These are phyloP conservation scores for Lolium multiflorum DNA, from an alignment of 176 grass and related monocot genomes.

Conservation along the genomic window DNA sequence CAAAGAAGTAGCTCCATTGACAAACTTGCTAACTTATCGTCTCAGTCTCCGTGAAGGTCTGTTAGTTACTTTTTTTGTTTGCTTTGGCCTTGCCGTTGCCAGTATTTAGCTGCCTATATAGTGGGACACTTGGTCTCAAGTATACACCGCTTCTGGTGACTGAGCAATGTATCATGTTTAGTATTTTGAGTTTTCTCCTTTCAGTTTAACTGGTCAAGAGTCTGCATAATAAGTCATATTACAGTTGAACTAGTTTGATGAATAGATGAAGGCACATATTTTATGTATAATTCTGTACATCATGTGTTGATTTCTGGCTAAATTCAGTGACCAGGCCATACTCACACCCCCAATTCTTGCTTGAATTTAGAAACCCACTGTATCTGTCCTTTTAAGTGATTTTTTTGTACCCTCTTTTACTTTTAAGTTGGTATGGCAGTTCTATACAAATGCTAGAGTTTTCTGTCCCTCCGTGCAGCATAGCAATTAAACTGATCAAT, in stretches of 20 bases:
- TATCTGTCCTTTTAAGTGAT: background rate
- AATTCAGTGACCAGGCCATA: background rate
- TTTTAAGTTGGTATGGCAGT: background rate
- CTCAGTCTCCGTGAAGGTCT: background rate
- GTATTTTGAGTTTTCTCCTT: background rate
- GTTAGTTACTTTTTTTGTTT: background rate
- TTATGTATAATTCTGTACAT: background rate
- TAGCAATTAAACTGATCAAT: background rate
- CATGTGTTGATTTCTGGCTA: background rate
- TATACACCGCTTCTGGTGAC: background rate
- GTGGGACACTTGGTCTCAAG: background rate
- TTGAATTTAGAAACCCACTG: background rate
- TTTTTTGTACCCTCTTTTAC: background rate
- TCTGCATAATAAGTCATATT: background rate
- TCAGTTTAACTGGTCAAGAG: background rate
- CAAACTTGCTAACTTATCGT: background rate
- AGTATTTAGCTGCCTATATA: background rate
- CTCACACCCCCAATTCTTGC: background rate
- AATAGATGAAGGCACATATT: no score
- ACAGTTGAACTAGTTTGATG: no score
- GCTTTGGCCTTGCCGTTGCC: background rate
- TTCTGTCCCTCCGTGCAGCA: background rate
- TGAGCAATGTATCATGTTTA: background rate
- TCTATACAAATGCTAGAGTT: background rate
- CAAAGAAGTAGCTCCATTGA: background rate